A percentile compares a stretch with the other conserved stretches of the same genome.
These are phyloP conservation scores for Aspergillus nanangensis DNA, from an alignment of 495 filamentous ascomycete species.

Conservation along the genomic window DNA sequence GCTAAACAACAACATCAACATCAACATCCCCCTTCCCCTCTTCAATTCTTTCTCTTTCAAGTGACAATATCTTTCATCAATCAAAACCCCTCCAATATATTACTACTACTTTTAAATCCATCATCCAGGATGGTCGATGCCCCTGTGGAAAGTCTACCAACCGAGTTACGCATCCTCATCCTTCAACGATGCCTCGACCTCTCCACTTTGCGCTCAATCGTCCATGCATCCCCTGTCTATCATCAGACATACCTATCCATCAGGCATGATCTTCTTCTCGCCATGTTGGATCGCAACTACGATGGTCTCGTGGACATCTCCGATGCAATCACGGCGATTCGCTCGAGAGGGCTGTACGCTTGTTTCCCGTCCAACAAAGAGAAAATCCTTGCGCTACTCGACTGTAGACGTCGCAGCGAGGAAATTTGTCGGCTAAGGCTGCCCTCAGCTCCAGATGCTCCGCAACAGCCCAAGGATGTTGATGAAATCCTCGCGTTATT, in stretches of 20 bases:
- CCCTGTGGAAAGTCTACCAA: conserved; percentile 18
- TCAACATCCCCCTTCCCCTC: too few species aligned
- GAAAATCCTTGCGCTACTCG: conserved; percentile 8
- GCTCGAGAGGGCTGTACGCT: conserved; percentile 5
- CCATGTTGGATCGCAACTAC: conserved; percentile 9
- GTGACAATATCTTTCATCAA: too few species aligned
- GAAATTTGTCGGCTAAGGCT: conserved; percentile 3
- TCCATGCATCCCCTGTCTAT: conserved; percentile 15
- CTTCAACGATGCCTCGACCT: conserved; percentile 8
- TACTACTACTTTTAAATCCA: too few species aligned
- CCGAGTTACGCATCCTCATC: conserved; percentile 18
- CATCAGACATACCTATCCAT: conserved; percentile 16
- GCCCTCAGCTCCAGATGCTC: not conserved
- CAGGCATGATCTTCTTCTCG: conserved; percentile 9
- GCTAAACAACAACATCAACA: too few species aligned
- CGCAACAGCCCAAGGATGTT: conserved; percentile 1
- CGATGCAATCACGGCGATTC: conserved; percentile 12
- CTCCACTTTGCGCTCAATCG: conserved; percentile 13
- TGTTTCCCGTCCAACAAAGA: not conserved
- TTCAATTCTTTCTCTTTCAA: too few species aligned
- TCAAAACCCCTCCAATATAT: too few species aligned
- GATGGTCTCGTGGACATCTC: conserved; percentile 4
- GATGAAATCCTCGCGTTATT: conserved; percentile 1
- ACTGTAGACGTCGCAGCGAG: conserved; percentile 6
- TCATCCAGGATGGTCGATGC: too few species aligned